phyloP scores from a whole-genome alignment of 2,329 filamentous ascomycete species.

The Pseudogymnoascus sp. region DNA sequence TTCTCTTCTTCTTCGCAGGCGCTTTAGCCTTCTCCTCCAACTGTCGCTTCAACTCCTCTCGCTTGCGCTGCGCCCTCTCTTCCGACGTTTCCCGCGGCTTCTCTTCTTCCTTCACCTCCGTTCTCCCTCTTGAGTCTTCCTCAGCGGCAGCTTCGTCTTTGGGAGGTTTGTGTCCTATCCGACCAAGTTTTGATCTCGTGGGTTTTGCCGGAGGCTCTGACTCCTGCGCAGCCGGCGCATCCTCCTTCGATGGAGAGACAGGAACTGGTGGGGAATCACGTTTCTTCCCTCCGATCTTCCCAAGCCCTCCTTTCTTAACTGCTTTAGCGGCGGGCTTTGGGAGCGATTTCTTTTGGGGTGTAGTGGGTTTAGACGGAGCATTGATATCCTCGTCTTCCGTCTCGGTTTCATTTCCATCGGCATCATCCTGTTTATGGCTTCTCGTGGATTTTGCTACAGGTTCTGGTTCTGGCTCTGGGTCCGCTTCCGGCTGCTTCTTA shows the following conservation, averaged over 20 bases:
- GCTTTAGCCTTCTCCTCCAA: constrained; percentile 28
- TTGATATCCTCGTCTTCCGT: background rate
- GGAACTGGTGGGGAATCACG: constrained; percentile 8
- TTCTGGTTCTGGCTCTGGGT: constrained; percentile 10
- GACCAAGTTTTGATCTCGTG: constrained; percentile 22
- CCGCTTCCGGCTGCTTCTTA: constrained; percentile 16
- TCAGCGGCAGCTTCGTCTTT: constrained; percentile 17
- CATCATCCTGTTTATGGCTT: background rate
- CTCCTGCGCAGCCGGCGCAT: background rate
- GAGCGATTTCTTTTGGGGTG: background rate
- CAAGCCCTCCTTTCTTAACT: constrained; percentile 20
- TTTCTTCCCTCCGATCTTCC: constrained; percentile 25
- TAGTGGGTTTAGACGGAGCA: background rate
- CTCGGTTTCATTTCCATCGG: background rate
- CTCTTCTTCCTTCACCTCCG: constrained; percentile 14
- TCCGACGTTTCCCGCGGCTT: constrained; percentile 23
- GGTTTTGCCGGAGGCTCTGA: constrained; percentile 12
- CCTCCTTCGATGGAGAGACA: background rate
- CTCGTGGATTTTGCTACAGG: background rate
- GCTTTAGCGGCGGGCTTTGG: constrained; percentile 10
- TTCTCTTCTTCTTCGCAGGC: constrained; percentile 30
- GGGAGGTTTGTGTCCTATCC: constrained; percentile 15
- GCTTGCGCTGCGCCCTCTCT: constrained; percentile 28
- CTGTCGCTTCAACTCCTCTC: constrained; percentile 24
- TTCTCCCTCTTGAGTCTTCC: constrained; percentile 14